Conservation (phyloP, 140 eudicot species). For the Artemisia princeps region DNA sequence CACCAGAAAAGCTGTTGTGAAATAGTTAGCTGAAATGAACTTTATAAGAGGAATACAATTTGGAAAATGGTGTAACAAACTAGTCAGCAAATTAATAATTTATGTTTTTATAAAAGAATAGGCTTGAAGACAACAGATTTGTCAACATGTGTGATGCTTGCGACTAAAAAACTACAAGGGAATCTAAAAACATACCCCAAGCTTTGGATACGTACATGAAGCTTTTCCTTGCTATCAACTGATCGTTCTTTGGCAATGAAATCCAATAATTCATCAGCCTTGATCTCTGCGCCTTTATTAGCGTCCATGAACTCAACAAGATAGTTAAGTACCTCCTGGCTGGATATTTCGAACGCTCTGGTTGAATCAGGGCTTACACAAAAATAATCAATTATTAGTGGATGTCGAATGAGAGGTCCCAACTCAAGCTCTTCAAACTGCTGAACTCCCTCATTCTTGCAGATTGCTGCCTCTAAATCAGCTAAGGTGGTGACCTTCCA, state of each 20-base stretch:
- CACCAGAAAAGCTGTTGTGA: background rate
- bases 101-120: background rate
- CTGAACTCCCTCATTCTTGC: constrained; percentile 74
- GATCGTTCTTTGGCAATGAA: constrained; percentile 53
- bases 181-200: constrained; percentile 55
- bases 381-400: constrained; percentile 74
- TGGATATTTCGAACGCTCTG: constrained; percentile 47
- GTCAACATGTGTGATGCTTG: background rate
- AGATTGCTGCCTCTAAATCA: constrained; percentile 74
- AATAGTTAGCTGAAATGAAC: background rate
- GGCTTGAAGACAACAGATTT: background rate
- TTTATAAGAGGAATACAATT: constrained; percentile 8
- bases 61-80: background rate
- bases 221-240: constrained; percentile 46
- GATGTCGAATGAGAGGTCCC: constrained; percentile 80
- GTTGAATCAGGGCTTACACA: constrained; percentile 43
- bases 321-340: constrained; percentile 47
- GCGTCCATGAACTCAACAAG: constrained; percentile 40
- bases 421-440: constrained; percentile 74
- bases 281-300: constrained; percentile 35
- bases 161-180: background rate
- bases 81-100: constrained; percentile 3
- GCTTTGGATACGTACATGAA: constrained; percentile 71
- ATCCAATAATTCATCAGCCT: constrained; percentile 55
- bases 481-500: constrained; percentile 68